Conservation (phyloP, 257 asterid genomes). For the Rauvolfia tetraphylla region DNA sequence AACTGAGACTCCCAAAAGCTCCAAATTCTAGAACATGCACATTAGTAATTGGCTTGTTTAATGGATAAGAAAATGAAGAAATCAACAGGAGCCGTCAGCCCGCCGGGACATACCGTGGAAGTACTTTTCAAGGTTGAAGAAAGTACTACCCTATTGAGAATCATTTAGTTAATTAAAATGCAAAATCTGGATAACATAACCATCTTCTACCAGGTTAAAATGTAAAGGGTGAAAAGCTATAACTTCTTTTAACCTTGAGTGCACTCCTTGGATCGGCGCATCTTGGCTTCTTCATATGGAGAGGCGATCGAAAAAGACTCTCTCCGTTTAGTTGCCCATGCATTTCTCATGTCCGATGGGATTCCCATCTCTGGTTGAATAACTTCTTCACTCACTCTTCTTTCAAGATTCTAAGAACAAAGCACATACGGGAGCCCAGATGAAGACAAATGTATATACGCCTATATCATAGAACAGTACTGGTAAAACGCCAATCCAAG, state of each 20-base stretch:
- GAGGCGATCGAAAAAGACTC: conserved; percentile 33
- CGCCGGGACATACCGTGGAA: neutral
- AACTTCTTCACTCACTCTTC: neutral
- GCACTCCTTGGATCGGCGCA: conserved; percentile 33
- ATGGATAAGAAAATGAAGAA: neutral
- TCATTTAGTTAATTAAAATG: too few species aligned
- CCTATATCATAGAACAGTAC: neutral
- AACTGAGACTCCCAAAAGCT: neutral
- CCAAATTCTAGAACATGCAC: neutral
- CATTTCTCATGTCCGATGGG: conserved; percentile 15
- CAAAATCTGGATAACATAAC: neutral
- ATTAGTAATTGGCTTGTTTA: neutral
- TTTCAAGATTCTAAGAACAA: neutral
- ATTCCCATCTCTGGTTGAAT: conserved; percentile 16
- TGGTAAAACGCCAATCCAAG: neutral
- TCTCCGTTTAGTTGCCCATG: conserved; percentile 11
- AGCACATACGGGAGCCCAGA: neutral
- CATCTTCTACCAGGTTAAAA: neutral
- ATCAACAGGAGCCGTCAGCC: neutral
- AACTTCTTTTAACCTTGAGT: conserved; percentile 32
- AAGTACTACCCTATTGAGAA: neutral
- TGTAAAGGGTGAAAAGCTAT: neutral
- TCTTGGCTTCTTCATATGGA: conserved; percentile 35
- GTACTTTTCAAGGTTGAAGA: neutral
- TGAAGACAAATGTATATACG: neutral